Conservation (phyloP, 352 stramenopile species). For the Pythium sp. region DNA sequence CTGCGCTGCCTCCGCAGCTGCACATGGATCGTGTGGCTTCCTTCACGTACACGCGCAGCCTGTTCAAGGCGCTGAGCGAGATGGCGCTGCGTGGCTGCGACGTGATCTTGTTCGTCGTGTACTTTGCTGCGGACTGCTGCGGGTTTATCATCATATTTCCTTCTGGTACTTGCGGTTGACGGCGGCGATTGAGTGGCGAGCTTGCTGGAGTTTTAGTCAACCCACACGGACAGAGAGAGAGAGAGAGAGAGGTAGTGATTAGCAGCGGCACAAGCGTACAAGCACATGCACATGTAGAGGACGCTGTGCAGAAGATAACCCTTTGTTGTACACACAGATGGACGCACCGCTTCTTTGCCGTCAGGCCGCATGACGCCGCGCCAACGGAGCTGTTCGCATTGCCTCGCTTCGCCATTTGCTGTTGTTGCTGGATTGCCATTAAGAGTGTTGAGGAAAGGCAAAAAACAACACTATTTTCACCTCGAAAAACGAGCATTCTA, state of each 20-base stretch:
- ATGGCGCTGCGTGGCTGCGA: background rate
- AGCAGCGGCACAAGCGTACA: background rate
- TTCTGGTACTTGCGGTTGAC: background rate
- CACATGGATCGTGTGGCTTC: background rate
- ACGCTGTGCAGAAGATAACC: background rate
- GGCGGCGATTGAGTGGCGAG: background rate
- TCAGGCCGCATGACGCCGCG: background rate
- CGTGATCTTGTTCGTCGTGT: background rate
- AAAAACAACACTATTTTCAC: too few relatives aligned
- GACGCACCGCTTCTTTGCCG: slow-evolving; percentile 4
- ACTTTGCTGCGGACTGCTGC: background rate
- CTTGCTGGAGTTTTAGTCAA: slow-evolving; percentile 2
- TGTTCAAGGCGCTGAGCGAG: background rate
- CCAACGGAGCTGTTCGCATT: background rate
- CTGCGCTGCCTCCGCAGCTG: slow-evolving; percentile 7
- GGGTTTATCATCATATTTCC: background rate
- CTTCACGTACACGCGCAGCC: background rate
- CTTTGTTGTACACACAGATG: background rate
- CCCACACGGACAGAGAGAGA: background rate
- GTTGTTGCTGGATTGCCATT: background rate
- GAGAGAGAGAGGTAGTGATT: background rate
- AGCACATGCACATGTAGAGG: background rate
- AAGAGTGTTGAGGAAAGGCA: background rate
- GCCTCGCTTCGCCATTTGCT: slow-evolving; percentile 11
- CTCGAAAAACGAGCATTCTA: too few relatives aligned